These are phyloP conservation scores for Fraxinus albicans DNA, from an alignment of 305 asterid genomes.

Conservation along the genomic window DNA sequence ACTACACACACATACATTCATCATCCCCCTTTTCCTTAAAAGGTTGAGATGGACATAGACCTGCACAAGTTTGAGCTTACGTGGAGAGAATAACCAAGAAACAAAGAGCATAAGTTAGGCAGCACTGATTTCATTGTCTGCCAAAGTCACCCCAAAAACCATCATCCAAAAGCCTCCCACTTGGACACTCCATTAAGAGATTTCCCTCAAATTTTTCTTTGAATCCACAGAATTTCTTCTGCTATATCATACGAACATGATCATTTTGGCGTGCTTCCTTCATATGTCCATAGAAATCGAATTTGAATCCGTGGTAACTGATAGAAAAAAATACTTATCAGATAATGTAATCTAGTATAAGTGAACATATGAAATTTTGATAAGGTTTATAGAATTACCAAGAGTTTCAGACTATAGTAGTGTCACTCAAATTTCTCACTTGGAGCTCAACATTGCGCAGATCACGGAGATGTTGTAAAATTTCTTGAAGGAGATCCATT, in stretches of 20 bases:
- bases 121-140: conserved; percentile 46
- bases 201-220: not conserved
- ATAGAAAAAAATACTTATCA: not conserved
- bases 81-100: conserved; percentile 40
- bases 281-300: not conserved
- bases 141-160: conserved; percentile 30
- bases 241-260: not conserved
- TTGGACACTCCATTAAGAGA: not conserved
- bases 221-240: not conserved
- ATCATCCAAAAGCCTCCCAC: not conserved
- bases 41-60: conserved; percentile 39
- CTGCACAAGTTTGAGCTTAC: conserved; percentile 47
- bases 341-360: not conserved
- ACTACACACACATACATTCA: conserved; percentile 83
- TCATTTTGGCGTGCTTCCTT: not conserved
- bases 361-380: not conserved
- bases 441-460: conserved; percentile 73
- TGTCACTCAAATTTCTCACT: conserved; percentile 44
- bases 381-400: conserved; percentile 22
- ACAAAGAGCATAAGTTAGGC: conserved; percentile 33
- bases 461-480: conserved; percentile 79
- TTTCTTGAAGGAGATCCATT: conserved; percentile 87
- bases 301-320: conserved; percentile 20
- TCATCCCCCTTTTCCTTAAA: conserved; percentile 62
- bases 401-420: conserved; percentile 28